Evolutionary conservation across 2,329 filamentous ascomycete species (phyloP).

Genomic region (Pseudocercospora fuligena): DNA sequence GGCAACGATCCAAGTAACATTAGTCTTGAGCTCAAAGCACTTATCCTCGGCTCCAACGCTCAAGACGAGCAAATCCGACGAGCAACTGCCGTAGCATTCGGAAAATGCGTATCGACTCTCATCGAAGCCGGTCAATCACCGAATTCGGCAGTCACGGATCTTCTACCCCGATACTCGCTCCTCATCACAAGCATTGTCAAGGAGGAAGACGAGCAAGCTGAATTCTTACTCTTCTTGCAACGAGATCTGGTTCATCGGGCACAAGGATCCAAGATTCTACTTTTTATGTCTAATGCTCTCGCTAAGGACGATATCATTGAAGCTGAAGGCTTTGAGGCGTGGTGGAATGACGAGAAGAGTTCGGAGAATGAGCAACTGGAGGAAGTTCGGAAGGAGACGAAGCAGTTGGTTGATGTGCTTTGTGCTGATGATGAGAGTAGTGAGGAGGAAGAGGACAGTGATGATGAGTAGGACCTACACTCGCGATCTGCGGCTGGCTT

Average conservation of each 20-base stretch:
- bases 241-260: constrained; percentile 71
- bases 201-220: constrained; percentile 73
- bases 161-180: constrained; percentile 59
- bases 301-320: constrained; percentile 85
- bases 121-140: constrained; percentile 50
- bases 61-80: constrained; percentile 86
- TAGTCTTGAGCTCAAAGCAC: constrained; percentile 88
- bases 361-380: constrained; percentile 70
- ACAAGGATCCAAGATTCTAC: constrained; percentile 70
- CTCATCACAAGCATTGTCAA: constrained; percentile 62
- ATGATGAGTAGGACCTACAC: constrained; percentile 16
- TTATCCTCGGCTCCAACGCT: constrained; percentile 90
- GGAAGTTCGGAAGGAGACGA: constrained; percentile 72
- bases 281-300: constrained; percentile 80
- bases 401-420: constrained; percentile 78
- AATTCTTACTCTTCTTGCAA: constrained; percentile 82
- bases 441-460: constrained; percentile 51
- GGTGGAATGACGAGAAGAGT: constrained; percentile 81
- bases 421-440: constrained; percentile 74
- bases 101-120: constrained; percentile 77
- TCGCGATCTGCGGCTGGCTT: neutral
- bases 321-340: constrained; percentile 83
- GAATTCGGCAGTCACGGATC: constrained; percentile 48
- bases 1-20: constrained; percentile 79
- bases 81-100: constrained; percentile 83